Evolutionary conservation across 2,329 filamentous ascomycete species (phyloP), one percentile per base, ranked within the genome.

Genomic region (Fusarium citri): DNA sequence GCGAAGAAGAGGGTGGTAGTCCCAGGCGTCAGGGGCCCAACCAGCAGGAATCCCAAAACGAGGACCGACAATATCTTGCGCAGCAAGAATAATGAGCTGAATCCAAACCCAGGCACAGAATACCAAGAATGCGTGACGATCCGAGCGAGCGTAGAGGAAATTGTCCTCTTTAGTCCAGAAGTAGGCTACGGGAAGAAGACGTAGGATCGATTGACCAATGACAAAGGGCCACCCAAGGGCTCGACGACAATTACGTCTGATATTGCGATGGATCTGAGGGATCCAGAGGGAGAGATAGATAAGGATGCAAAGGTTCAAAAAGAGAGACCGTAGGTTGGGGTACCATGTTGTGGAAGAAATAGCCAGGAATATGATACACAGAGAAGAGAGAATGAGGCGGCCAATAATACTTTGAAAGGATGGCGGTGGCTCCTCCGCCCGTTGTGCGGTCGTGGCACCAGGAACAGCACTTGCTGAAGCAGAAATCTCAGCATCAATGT

Each of bases 211-310:
- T 78, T 97, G 93, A 5, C 94, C 94, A 23, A 94, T 77, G 59
- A 97, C 91, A 77, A 97, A 99, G 64, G 92, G 91, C 94, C 94
- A 98, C 6, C 91, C 87, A n/a, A 98, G 85, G 1, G 95, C 94
- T 74, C 92, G 93, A 42, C 94, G 93, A 79, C 94, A 97, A 80
- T 98, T 98, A 56, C 95, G 92, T 80, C 93, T 89, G 55, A 92
- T 85, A 78, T 99, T 99, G 67, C 96, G 92, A 76, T 92, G 88
- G 72, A 98, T 97, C 78, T 99, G 96, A 0, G 96, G 95, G 1
- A 90, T 78, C 95, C 95, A 98, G 77, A 98, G 91, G 22, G 94
- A 97, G 46, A 98, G 87, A 77, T 98, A 98, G 55, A 87, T 71
- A 73, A 95, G 89, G 4, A 88, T 86, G 23, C 97, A 82, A 5